Conservation (phyloP, 805 yeast species). For the Komagataella pastoris region DNA sequence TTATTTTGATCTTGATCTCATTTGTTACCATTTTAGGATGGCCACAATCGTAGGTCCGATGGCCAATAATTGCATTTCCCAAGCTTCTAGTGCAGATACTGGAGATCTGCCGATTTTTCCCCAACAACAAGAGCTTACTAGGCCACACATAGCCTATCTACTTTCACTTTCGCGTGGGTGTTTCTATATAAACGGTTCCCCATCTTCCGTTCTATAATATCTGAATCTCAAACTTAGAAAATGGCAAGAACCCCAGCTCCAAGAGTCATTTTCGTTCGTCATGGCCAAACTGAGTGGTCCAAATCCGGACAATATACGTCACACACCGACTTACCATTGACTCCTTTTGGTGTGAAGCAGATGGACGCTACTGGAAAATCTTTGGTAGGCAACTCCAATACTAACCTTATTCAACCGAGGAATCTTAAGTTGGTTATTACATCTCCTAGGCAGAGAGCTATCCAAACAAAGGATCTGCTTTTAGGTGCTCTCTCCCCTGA, state of each 20-base stretch:
- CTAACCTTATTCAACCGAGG: slow-evolving; percentile 46
- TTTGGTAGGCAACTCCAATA: slow-evolving; percentile 43
- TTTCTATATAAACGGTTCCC: not conserved
- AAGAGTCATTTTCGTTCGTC: slow-evolving; percentile 62
- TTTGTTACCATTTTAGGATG: not conserved
- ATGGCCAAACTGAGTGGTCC: slow-evolving; percentile 95
- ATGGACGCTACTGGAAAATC: slow-evolving; percentile 62
- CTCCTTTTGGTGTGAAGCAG: slow-evolving; percentile 65
- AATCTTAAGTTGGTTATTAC: slow-evolving; percentile 52
- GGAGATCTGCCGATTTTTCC: not conserved
- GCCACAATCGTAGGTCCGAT: not conserved
- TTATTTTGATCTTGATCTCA: not conserved
- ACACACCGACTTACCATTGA: slow-evolving; percentile 66
- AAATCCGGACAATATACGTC: slow-evolving; percentile 89
- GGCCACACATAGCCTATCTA: not conserved
- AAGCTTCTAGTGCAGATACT: not conserved
- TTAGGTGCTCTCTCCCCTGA: slow-evolving; percentile 33
- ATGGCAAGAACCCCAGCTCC: slow-evolving; percentile 33
- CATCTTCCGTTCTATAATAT: not conserved
- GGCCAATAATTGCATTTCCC: not conserved
- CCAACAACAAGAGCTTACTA: not conserved
- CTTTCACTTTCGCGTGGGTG: not conserved
- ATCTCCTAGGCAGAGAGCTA: slow-evolving; percentile 77
- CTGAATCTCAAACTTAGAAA: not conserved
- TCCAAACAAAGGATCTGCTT: slow-evolving; percentile 56